Evolutionary conservation across 1,284 basidiomycete species (phyloP), one percentile per base, ranked within the genome.

Genomic region (Rhizopogon parksii): DNA sequence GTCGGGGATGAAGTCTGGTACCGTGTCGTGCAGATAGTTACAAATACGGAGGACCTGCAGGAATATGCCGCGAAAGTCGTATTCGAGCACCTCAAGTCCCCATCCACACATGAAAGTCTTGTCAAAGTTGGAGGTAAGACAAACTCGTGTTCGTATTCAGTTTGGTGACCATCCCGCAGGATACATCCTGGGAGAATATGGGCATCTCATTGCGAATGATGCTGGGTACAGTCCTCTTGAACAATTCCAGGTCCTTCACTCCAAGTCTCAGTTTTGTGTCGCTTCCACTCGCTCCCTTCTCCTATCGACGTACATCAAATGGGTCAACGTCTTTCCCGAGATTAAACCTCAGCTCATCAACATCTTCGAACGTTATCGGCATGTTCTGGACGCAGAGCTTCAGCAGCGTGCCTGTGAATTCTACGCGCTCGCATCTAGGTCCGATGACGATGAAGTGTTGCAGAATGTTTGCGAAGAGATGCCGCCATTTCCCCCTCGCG

Each of bases 1-100:
- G 95, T 99, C 49, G 94, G 95, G 48, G 95, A 98, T 57, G 95
- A 98, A 72, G 95, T 99, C 25, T 99, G 96, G 96, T 98, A 95
- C 69, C 89, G 96, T 48, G 93, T 99, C 37, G 88, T 99, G 17
- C 96, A 99, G 67, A 96, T 99, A 55, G 93, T 97, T 30, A 96
- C 93, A 46, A 99, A 99, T 67, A 99, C 95, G 43, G 95, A 98
- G 67, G 93, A 98, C 68, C 76, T 99, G 36, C 91, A 95, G 67
- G 78, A 88, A 55, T 99, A 99, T 70, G 95, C 96, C 3, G 92
- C 93, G 2, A 86, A 85, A 60, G 93, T 93, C n/a, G 84, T 95
- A 32, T 92, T 94, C 61, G 88, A 93, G 61, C 88, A 97, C 62
- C 74, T 99, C 58, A 89, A 87, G 64, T 80, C 84, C 19, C 85